Base-by-base conservation (phyloP, 495 filamentous ascomycete genomes). In the Talaromyces thailandensis region DNA sequence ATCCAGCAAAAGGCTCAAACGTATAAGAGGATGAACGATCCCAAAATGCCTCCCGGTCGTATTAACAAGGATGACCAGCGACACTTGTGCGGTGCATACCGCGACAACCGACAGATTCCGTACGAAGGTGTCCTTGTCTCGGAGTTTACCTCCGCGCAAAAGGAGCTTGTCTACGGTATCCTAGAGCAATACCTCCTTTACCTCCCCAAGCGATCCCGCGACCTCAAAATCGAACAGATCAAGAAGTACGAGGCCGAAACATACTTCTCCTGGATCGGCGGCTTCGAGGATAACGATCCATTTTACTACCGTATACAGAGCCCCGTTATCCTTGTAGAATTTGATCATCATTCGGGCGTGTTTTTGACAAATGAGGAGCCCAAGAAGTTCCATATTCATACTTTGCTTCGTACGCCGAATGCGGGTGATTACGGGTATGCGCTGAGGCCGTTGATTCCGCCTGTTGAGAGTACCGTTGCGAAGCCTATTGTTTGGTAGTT, bases 301-400 rank as follows among this genome's bases (percentile, higher is more conserved):
- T 92, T 89, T 66, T 92, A 93, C 67, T 93, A 85, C 66, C 79
- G 88, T 4, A 79, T 93, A 18, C 88, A 91, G 72, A 89, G 82
- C 65, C 88, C 88, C 0, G 86, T 91, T 1, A 74, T 89, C 14
- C 71, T 91, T 35, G 74, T 86, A 55, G 89, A 92, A 78, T 88
- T 93, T 70, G 89, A 93, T 68, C 87, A 89, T 67, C 89, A 93
- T 68, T 89, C 85, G 9, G 89, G 88, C 4, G 88, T 91, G 9
- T 92, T 90, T 65, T 73, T 92, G 71, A 84, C 81, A 1, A 92
- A 91, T 65, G 77, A 79, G 64, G 79, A 85, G 69, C 88, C 89
- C 14, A 84, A 84, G 63, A 89, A 88, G 74, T 92, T 88, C 65
- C 88, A 91, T 69, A 86, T 88, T 37, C 89, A 92, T 69, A 91